A percentile compares a stretch with the other conserved stretches of the same genome.
These are phyloP conservation scores for Aspergillus quadrilineatus DNA, from an alignment of 2,329 filamentous ascomycete genomes.

Conservation along the genomic window DNA sequence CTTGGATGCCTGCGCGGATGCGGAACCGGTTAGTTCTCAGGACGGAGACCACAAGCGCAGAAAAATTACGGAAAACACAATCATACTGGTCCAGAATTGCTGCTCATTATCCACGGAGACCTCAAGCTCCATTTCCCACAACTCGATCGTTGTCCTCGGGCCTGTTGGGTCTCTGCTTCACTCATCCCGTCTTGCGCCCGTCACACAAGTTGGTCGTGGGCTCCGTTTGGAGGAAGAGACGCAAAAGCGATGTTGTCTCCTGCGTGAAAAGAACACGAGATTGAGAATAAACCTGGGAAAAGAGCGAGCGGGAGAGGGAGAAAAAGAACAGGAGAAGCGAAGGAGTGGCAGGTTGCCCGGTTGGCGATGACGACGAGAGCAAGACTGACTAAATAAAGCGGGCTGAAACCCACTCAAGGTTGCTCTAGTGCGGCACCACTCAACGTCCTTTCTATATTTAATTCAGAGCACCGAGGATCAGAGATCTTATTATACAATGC, in stretches of 20 bases:
- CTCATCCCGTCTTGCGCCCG: conserved; percentile 36
- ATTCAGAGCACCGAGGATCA: background rate
- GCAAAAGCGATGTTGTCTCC: background rate
- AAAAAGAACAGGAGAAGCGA: background rate
- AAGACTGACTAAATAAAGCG: conserved; percentile 9
- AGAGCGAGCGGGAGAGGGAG: background rate
- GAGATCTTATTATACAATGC: background rate
- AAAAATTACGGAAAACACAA: conserved; percentile 15
- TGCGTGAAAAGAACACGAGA: background rate
- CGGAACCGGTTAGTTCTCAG: background rate
- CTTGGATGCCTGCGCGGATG: conserved; percentile 59
- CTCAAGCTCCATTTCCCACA: conserved; percentile 65
- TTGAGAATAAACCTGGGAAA: background rate
- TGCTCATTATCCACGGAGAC: conserved; percentile 73
- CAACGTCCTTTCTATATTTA: background rate
- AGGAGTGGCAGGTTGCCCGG: conserved; percentile 6
- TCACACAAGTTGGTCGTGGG: conserved; percentile 15
- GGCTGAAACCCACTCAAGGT: conserved; percentile 4
- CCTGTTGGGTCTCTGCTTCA: conserved; percentile 32
- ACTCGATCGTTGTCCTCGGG: conserved; percentile 37
- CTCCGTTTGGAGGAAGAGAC: conserved; percentile 19
- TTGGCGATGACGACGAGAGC: conserved; percentile 11
- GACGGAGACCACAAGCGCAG: background rate
- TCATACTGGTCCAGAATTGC: conserved; percentile 84
- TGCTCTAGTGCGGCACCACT: background rate